Evolutionary conservation across 225 moss, liverwort and hornwort species (phyloP), one percentile per base, ranked within the genome.

Genomic region (Bryum argenteum): DNA sequence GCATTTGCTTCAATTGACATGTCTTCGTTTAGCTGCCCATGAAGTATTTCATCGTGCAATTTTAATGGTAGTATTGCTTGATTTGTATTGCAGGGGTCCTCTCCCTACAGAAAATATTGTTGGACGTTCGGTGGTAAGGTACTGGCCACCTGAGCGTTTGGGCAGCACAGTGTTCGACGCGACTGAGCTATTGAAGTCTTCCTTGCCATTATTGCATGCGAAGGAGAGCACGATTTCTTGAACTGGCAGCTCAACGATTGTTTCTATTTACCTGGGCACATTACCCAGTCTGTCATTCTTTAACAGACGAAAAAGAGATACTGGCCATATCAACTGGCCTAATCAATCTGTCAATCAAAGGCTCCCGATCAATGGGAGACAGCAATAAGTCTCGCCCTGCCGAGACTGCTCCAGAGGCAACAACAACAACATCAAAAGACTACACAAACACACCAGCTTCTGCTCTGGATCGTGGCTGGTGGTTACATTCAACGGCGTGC

Each of bases 101-200:
- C 89, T 89, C 42, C 87, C 89, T 1, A 83, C 84, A 13, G 82
- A 89, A 61, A 82, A 84, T 28, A 89, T 89, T 81, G 65, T 89
- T 70, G 89, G 89, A 33, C 80, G 89, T 44, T 89, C 89, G 57
- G 86, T 89, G 71, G 83, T 89, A 9, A 73, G 89, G 9, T 89
- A 83, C 33, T 89, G 89, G 89, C 89, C 89, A 79, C 89, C 89
- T 23, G 82, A 87, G 24, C 86, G 89, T 70, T 71, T 89, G 69
- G 89, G 89, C 71, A 89, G 89, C 77, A 89, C 89, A 87, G 89
- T 89, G 23, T 89, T 89, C 65, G 89, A 87, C 66, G 75, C 80
- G 45, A 82, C 63, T 52, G 84, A 85, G 63, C 75, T 87, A 48
- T 54, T 81, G 69, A 83, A 81, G 78, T 66, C 80, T 21, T 83